Evolutionary conservation across 2,329 filamentous ascomycete species (phyloP).

Genomic region (Trichoderma pleuroti): DNA sequence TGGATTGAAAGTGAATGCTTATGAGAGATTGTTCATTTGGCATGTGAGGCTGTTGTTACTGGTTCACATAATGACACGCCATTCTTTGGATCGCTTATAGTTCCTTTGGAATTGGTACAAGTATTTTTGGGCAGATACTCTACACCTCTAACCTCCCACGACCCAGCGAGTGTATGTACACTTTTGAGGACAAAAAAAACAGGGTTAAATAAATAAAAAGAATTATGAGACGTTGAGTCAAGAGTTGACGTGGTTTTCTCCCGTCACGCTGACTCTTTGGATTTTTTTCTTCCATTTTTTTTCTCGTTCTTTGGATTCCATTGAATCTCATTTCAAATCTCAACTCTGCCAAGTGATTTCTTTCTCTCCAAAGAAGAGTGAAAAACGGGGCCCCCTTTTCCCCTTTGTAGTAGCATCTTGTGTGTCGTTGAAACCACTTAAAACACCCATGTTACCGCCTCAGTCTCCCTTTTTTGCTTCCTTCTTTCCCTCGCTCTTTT

Average conservation of each 20-base stretch:
- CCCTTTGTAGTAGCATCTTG: neutral
- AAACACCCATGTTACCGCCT: neutral
- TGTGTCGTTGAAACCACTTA: neutral
- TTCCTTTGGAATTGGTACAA: conserved; percentile 9
- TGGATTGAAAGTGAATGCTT: neutral
- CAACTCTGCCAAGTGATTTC: neutral
- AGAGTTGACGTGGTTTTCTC: neutral
- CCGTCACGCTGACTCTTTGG: neutral
- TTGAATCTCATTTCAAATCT: neutral
- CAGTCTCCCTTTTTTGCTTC: too few species aligned
- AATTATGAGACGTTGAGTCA: neutral
- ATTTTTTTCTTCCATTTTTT: neutral
- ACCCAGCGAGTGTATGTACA: conserved; percentile 20
- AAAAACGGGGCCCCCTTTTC: neutral
- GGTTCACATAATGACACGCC: neutral
- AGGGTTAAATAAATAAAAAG: neutral
- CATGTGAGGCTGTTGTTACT: neutral
- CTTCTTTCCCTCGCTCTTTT: neutral
- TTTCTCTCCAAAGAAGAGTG: neutral
- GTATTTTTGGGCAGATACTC: conserved; percentile 11
- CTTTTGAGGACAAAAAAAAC: conserved; percentile 2
- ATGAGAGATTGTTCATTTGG: neutral
- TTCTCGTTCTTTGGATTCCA: neutral
- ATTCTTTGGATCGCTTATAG: neutral
- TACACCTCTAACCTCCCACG: conserved; percentile 12